These are phyloP conservation scores for Cyberlindnera maritima DNA, from an alignment of 805 yeast species.

Conservation along the genomic window DNA sequence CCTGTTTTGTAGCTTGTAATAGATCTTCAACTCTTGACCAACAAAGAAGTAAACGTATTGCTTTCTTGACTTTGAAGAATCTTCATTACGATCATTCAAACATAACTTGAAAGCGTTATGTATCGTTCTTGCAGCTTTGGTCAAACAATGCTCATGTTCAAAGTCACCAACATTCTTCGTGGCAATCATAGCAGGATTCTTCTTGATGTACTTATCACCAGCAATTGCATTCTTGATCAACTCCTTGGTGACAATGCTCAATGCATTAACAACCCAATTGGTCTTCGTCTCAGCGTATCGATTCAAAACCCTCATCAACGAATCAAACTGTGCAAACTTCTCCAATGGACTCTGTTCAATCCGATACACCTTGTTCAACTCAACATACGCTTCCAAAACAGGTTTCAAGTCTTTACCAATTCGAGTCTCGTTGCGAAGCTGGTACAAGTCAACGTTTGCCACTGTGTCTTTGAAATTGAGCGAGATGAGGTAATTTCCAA, in stretches of 20 bases:
- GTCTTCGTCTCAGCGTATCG: slow-evolving; percentile 52
- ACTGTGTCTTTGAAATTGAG: slow-evolving; percentile 1
- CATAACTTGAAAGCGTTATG: slow-evolving; percentile 76
- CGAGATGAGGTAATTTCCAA: slow-evolving; percentile 3
- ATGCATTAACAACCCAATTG: slow-evolving; percentile 48
- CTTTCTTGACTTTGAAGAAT: slow-evolving; percentile 47
- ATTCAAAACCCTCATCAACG: slow-evolving; percentile 44
- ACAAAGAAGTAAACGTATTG: slow-evolving; percentile 68
- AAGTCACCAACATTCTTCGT: slow-evolving; percentile 20
- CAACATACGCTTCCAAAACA: slow-evolving; percentile 9
- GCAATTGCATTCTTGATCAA: slow-evolving; percentile 28
- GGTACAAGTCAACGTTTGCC: background rate
- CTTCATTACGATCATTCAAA: slow-evolving; percentile 72
- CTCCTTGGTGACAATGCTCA: slow-evolving; percentile 40
- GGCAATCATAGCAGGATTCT: slow-evolving; percentile 14
- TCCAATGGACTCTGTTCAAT: slow-evolving; percentile 28
- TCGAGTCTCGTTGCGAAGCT: background rate
- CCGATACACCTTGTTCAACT: slow-evolving; percentile 28
- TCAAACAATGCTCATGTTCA: slow-evolving; percentile 37
- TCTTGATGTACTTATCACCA: slow-evolving; percentile 24
- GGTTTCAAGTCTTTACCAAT: slow-evolving; percentile 14
- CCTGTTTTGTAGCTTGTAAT: slow-evolving; percentile 60
- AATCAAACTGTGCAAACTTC: slow-evolving; percentile 31
- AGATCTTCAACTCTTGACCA: slow-evolving; percentile 65
- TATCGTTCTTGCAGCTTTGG: slow-evolving; percentile 58